These are phyloP conservation scores for Mixia osmundae DNA, from an alignment of 1,284 basidiomycete genomes.

Conservation along the genomic window DNA sequence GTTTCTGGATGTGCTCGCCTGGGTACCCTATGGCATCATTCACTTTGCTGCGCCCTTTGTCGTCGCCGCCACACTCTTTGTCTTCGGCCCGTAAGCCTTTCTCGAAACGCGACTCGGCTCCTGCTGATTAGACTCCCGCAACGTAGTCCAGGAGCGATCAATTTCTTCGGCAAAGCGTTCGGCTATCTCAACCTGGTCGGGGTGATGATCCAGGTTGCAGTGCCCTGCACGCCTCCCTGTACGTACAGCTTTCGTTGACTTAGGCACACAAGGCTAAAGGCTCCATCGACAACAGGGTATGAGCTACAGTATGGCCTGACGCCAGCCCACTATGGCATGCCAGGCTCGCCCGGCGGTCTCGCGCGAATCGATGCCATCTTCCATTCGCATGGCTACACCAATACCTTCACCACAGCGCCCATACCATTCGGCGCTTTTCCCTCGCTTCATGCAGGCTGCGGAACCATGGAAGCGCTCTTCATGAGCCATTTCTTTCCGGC, in stretches of 20 bases:
- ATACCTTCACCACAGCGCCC: slow-evolving; percentile 67
- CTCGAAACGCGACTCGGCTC: background rate
- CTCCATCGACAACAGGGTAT: slow-evolving; percentile 41
- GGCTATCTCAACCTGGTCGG: slow-evolving; percentile 83
- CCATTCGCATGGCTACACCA: slow-evolving; percentile 49
- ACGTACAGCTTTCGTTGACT: slow-evolving; percentile 15
- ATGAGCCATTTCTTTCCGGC: slow-evolving; percentile 81
- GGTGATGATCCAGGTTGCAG: slow-evolving; percentile 64
- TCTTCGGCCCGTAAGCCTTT: slow-evolving; percentile 40
- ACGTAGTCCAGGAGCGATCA: slow-evolving; percentile 34
- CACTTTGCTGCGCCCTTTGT: slow-evolving; percentile 71
- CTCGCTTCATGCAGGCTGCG: slow-evolving; percentile 68
- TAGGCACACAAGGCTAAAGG: background rate
- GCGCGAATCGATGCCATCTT: slow-evolving; percentile 80
- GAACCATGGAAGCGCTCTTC: slow-evolving; percentile 82
- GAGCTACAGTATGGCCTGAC: slow-evolving; percentile 91
- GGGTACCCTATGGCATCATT: slow-evolving; percentile 83
- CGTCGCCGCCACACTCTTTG: slow-evolving; percentile 49
- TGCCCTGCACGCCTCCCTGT: slow-evolving; percentile 80
- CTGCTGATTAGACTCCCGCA: background rate
- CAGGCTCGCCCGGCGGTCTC: slow-evolving; percentile 77
- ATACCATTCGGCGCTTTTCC: slow-evolving; percentile 95
- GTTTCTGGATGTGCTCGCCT: slow-evolving; percentile 71
- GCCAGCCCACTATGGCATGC: slow-evolving; percentile 75
- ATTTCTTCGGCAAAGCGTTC: slow-evolving; percentile 68